Evolutionary conservation across 345 rosid species (phyloP).

Genomic region (Pugionium dolabratum): DNA sequence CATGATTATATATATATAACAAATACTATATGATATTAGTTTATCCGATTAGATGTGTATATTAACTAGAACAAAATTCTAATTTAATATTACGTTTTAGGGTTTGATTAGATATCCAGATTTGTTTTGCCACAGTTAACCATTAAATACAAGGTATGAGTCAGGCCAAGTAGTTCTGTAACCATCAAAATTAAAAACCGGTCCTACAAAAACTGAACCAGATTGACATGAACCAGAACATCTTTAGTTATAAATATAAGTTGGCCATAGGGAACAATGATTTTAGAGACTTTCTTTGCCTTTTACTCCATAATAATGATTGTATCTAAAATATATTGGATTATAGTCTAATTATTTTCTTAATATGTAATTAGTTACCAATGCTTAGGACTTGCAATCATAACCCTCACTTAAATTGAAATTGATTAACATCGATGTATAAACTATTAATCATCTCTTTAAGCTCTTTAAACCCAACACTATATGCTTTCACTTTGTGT

Average conservation of each 20-base stretch:
- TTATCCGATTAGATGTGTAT: too few species aligned
- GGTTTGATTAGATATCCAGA: background rate
- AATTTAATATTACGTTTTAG: background rate
- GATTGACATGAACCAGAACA: slow-evolving; percentile 7
- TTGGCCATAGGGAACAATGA: slow-evolving; percentile 1
- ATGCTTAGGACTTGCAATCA: too few species aligned
- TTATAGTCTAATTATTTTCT: background rate
- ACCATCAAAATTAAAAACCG: slow-evolving; percentile 3
- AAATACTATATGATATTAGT: too few species aligned
- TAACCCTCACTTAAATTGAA: too few species aligned
- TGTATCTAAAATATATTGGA: background rate
- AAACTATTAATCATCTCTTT: too few species aligned
- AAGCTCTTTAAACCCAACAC: too few species aligned
- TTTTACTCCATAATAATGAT: slow-evolving; percentile 14
- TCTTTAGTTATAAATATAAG: background rate
- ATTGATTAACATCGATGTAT: too few species aligned
- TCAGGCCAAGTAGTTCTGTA: background rate
- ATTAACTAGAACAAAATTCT: background rate
- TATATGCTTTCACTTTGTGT: too few species aligned
- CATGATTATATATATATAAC: too few species aligned
- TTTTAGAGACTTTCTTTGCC: slow-evolving; percentile 27
- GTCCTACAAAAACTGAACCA: slow-evolving; percentile 3
- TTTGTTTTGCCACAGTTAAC: background rate
- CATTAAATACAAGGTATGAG: background rate
- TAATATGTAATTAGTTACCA: too few species aligned